A percentile compares a stretch with the other conserved stretches of the same genome.
These are phyloP conservation scores for Diaporthe caulivora DNA, from an alignment of 2,329 filamentous ascomycete genomes.

Conservation along the genomic window DNA sequence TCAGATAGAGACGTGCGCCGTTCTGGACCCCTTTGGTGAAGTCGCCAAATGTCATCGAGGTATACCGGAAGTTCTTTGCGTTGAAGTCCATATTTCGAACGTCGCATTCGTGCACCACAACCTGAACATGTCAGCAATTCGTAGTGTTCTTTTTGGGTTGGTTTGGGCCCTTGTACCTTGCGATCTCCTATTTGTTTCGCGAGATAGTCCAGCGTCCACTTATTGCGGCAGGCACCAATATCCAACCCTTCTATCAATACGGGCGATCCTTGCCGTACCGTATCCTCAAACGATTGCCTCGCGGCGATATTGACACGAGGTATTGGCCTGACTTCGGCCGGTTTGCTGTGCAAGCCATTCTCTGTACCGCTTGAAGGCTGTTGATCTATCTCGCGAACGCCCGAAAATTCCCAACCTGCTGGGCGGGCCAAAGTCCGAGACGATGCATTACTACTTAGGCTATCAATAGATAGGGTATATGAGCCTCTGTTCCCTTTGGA, in stretches of 20 bases:
- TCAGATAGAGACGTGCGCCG: constrained; percentile 80
- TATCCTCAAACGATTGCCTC: constrained; percentile 67
- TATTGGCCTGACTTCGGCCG: constrained; percentile 52
- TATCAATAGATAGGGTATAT: constrained; percentile 54
- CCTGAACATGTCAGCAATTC: constrained; percentile 53
- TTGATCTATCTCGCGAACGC: constrained; percentile 26
- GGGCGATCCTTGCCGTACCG: constrained; percentile 71
- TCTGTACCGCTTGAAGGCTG: constrained; percentile 44
- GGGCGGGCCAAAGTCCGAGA: neutral
- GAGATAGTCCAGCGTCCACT: constrained; percentile 80
- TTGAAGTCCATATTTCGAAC: constrained; percentile 82
- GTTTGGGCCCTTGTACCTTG: constrained; percentile 58
- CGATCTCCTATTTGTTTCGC: constrained; percentile 72
- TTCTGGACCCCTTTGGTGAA: constrained; percentile 73
- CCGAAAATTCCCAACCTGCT: constrained; percentile 34
- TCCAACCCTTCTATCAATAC: constrained; percentile 74
- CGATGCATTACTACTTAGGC: neutral
- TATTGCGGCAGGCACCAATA: constrained; percentile 74
- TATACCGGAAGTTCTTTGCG: constrained; percentile 85
- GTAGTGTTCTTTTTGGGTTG: neutral
- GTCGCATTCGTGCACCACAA: constrained; percentile 79
- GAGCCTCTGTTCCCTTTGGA: constrained; percentile 68
- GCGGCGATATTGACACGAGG: constrained; percentile 65
- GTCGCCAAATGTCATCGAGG: constrained; percentile 73
- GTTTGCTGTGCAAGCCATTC: constrained; percentile 27